Base-by-base conservation (phyloP, 148 eudicot species). In the Fagopyrum homotropicum region DNA sequence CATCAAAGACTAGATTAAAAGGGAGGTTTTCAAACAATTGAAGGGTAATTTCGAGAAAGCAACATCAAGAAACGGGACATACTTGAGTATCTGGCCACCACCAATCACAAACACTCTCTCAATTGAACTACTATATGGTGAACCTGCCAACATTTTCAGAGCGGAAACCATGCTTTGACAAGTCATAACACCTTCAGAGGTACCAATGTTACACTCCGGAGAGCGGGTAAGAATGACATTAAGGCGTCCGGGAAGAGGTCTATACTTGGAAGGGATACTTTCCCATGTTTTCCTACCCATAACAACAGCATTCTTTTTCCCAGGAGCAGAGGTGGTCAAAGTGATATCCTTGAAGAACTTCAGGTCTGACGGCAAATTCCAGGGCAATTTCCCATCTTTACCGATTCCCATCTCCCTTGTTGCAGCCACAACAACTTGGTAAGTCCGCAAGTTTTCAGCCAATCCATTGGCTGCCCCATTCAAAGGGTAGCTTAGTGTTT, bases 201-300 rank as follows among this genome's bases (percentile, higher is more conserved):
- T 81, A 45, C 84, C 89, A 75, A 80, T 80, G 54, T 77, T 84
- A 56, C 78, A 82, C 69, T 82, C 82, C 60, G 76, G 81, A 9
- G 94, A 87, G 68, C 90, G 94, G 73, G 94, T 92, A 16, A 95
- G 82, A 74, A 95, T 84, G 29, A 92, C 89, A 78, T 95, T 92
- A 73, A 95, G 90, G 75, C 98, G 90, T 63, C 98, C 92, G 44
- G 93, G 87, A 79, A 95, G 81, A 73, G 97, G 97, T 6, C 97
- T 87, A 78, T 73, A 70, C 84, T 81, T 79, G 11, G 74, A 59
- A 9, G 97, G 98, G 66, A 95, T 88, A 75, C 97, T 88, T 79
- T 95, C 99, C 99, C 99, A 95, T 45, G 99, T 95, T 85, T 95
- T 95, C 77, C 99, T 92, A 17, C 97, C 99, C 99, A 95, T 95